Evolutionary conservation across 1,284 basidiomycete genomes (phyloP).

Genomic region (Cryptococcus sp.): DNA sequence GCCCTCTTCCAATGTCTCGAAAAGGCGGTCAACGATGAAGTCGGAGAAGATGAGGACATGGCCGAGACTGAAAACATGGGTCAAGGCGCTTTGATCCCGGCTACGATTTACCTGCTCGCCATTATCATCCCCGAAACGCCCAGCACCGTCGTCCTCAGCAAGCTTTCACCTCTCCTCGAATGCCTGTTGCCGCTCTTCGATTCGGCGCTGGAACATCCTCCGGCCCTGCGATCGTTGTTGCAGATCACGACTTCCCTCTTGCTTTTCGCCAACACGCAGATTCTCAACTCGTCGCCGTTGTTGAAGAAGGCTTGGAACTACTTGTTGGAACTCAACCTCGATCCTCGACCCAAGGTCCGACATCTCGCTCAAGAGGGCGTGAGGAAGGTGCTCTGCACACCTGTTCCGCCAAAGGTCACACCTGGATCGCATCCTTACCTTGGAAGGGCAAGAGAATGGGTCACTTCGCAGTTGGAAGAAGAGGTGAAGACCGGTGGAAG

Average conservation of each 20-base stretch:
- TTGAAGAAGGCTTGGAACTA: slow-evolving; percentile 61
- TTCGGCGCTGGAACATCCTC: slow-evolving; percentile 42
- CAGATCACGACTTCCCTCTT: slow-evolving; percentile 53
- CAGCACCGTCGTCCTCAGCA: slow-evolving; percentile 38
- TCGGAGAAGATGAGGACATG: slow-evolving; percentile 37
- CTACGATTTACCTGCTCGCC: slow-evolving; percentile 82
- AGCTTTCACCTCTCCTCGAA: slow-evolving; percentile 48
- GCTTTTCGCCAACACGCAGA: slow-evolving; percentile 61
- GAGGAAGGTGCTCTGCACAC: slow-evolving; percentile 63
- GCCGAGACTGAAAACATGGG: slow-evolving; percentile 44
- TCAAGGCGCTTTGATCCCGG: slow-evolving; percentile 77
- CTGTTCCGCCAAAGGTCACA: slow-evolving; percentile 64
- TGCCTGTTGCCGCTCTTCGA: slow-evolving; percentile 71
- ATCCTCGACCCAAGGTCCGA: slow-evolving; percentile 88
- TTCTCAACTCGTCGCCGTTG: slow-evolving; percentile 66
- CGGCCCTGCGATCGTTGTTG: slow-evolving; percentile 44
- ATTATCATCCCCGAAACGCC: slow-evolving; percentile 68
- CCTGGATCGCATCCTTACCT: slow-evolving; percentile 68
- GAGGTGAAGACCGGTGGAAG: slow-evolving; percentile 54
- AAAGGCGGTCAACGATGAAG: slow-evolving; percentile 40
- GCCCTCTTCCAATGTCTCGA: slow-evolving; percentile 57
- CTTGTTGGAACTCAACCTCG: slow-evolving; percentile 75
- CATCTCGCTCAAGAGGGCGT: slow-evolving; percentile 84
- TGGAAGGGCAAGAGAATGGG: slow-evolving; percentile 72
- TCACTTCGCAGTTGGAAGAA: slow-evolving; percentile 61